A percentile compares a stretch with the other conserved stretches of the same genome.
Evolutionary conservation across 2,329 filamentous ascomycete species (phyloP).

Genomic region (Xylaria hypoxylon): DNA sequence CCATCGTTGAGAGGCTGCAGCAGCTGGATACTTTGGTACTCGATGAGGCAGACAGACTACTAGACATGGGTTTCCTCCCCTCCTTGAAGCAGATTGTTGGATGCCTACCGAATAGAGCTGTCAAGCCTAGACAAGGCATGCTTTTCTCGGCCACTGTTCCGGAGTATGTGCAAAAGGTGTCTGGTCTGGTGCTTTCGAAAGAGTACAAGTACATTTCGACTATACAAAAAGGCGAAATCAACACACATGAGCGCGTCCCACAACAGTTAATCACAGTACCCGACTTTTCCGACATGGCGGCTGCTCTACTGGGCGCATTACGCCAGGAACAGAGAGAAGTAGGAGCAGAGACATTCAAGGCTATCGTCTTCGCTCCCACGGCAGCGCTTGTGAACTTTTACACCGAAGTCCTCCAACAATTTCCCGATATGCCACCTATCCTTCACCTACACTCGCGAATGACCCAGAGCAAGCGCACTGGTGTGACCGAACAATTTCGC

Average conservation of each 20-base stretch:
- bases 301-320: constrained; percentile 68
- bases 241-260: constrained; percentile 80
- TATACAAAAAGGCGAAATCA: constrained; percentile 77
- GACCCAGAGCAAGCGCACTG: constrained; percentile 61
- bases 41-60: constrained; percentile 83
- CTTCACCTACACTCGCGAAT: constrained; percentile 64
- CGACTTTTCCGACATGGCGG: constrained; percentile 75
- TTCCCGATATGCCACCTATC: constrained; percentile 57
- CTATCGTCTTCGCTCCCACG: constrained; percentile 81
- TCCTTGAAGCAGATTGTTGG: constrained; percentile 81
- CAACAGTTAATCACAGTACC: constrained; percentile 77
- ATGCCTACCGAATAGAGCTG: constrained; percentile 71
- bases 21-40: constrained; percentile 82
- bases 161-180: constrained; percentile 80
- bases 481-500: constrained; percentile 73
- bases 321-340: constrained; percentile 56
- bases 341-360: constrained; percentile 74
- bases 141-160: constrained; percentile 89
- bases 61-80: constrained; percentile 87
- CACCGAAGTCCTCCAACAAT: constrained; percentile 56
- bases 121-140: constrained; percentile 75
- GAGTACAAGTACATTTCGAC: constrained; percentile 86
- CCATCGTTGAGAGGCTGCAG: constrained; percentile 73
- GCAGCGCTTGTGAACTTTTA: constrained; percentile 65
- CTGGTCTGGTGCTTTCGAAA: constrained; percentile 73